Evolutionary conservation across 1,284 basidiomycete genomes (phyloP), one percentile per base, ranked within the genome.

Genomic region (Spongispora temasekensis): DNA sequence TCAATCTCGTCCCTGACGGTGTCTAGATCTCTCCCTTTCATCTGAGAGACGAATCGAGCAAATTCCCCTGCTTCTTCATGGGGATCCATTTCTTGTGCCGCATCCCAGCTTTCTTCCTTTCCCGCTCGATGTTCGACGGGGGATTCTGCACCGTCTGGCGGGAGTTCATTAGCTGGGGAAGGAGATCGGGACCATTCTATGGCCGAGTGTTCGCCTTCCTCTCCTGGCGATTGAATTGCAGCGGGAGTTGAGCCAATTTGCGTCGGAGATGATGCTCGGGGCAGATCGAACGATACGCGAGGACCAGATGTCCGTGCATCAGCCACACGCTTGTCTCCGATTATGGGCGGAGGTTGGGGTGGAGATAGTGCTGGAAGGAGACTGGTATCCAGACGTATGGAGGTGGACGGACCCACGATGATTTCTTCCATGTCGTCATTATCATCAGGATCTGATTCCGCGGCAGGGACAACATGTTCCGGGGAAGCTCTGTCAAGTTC

Each of bases 51-150:
- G 73, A 98, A 97, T 13, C 87, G 84, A 19, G 91, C 95, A 75
- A 97, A 98, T 71, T 97, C 95, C 56, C 90, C 91, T 67, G 95
- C 92, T 72, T 97, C 95, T 0, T 85, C 90, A 53, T 87, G 83
- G 30, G 86, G 79, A 67, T 93, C 93, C 85, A 93, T 92, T 76
- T 90, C 93, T 61, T 86, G 81, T 37, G 81, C 90, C n/a, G 84
- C 90, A 67, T 88, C 93, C 85, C 85, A 91, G 60, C 74, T 76
- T 55, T 80, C 78, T 4, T 69, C 66, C 27, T 66, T 65, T 64
- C 57, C 61, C 60, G 25, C 51, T 59, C 17, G 61, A 46, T 23
- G 58, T 37, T 59, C 60, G 5, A 53, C 37, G 27, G 30, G 23
- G 19, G 60, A 48, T n/a, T n/a, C n/a, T 13, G 52, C 21, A 3